These are phyloP conservation scores for Salvia sclarea DNA, from an alignment of 305 asterid genomes.

Conservation along the genomic window DNA sequence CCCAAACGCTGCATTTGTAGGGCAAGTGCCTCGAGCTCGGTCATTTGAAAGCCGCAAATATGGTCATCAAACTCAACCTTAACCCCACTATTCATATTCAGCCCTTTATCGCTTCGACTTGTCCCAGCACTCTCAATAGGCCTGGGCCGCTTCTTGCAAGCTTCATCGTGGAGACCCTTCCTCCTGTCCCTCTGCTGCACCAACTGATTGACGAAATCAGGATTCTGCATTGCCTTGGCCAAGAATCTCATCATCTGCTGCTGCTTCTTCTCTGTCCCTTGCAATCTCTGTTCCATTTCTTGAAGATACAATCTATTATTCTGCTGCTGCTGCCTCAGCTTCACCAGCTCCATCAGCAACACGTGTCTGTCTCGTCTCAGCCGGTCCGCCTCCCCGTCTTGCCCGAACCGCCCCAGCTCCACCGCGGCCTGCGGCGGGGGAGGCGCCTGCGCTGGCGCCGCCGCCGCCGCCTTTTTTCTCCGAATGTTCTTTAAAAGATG, in stretches of 20 bases:
- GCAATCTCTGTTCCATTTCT: conserved; percentile 54
- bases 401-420: conserved; percentile 56
- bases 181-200: conserved; percentile 47
- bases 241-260: conserved; percentile 78
- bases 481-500: conserved; percentile 60
- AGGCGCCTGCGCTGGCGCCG: conserved; percentile 25
- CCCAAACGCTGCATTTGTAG: conserved; percentile 75
- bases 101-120: conserved; percentile 9
- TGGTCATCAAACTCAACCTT: conserved; percentile 25
- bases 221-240: conserved; percentile 69
- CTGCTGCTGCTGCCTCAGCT: conserved; percentile 64
- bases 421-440: conserved; percentile 31
- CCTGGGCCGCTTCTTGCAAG: conserved; percentile 42
- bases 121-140: conserved; percentile 40
- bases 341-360: conserved; percentile 51
- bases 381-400: conserved; percentile 48
- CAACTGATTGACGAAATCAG: conserved; percentile 50
- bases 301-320: conserved; percentile 38
- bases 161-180: conserved; percentile 43
- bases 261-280: conserved; percentile 61
- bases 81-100: not conserved
- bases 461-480: conserved; percentile 52
- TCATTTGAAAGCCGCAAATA: conserved; percentile 31
- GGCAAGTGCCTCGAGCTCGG: conserved; percentile 75
- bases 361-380: conserved; percentile 60